Evolutionary conservation across 306 rosid genomes (phyloP), one percentile per base, ranked within the genome.

Genomic region (Abrus pulchellus): DNA sequence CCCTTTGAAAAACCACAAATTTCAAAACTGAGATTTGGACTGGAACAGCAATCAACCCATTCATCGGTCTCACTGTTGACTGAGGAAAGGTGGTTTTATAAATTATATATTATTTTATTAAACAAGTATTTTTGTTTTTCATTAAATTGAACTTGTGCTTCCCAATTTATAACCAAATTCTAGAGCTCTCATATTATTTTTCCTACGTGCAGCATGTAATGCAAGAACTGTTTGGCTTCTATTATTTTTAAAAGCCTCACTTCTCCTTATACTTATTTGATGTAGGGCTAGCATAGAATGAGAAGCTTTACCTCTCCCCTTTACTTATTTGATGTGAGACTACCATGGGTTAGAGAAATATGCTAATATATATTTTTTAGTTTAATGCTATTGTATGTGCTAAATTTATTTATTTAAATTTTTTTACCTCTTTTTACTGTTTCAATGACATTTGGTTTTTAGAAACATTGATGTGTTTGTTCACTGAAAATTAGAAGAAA

Each of bases 401-500:
- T 74, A 44, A 29, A 28, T 74, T 36, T 11, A 3, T 73, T 9
- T 53, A 7, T 68, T 29, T 41, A 12, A 47, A 50, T 11, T 6
- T 53, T 71, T 50, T 52, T 14, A n/a, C 1, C 30, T 69, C 14
- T 34, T 62, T 34, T 12, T 54, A 54, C 50, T 6, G 30, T 33
- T 71, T 71, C 48, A 50, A 38, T 72, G 53, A 9, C 54, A 55
- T 40, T 40, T 1, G 5, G 34, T 74, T 74, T 74, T 44, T 59
- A 56, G 7, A 59, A 30, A 44, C 47, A 29, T 45, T 30, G 43
- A 13, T 43, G 49, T 67, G 34, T 36, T 13, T 41, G 34, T 53
- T 28, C 64, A 4, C 30, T 7, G 7, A 28, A 66, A 41, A 53
- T 11, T 28, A 4, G n/a, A 36, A 29, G 52, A 44, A 20, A 48